Base-by-base conservation (phyloP, 2,329 filamentous ascomycete species). In the Beauveria sp. region DNA sequence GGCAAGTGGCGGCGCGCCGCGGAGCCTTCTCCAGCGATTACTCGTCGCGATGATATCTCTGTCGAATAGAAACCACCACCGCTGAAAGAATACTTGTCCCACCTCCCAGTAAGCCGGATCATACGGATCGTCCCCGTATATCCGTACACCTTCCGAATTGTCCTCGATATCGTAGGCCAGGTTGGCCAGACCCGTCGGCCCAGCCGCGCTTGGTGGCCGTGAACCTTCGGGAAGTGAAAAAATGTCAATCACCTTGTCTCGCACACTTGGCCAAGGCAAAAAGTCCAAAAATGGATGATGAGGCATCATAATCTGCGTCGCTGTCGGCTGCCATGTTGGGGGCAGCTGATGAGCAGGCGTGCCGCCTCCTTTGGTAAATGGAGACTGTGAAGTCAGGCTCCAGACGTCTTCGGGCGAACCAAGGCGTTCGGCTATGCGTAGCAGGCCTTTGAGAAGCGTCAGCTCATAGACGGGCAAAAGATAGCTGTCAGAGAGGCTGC, bases 31-130 rank as follows among this genome's bases (percentile, higher is more conserved):
- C 75, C 77, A 76, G 56, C 74, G 71, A 69, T 86, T 85, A 66
- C 81, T 83, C 58, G 75, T 76, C 50, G 79, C 76, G n/a, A 86
- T 70, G 18, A 85, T 76, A 12, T 74, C 72, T 9, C 74, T 68
- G 66, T 86, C 83, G 67, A 86, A 81, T 42, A 83, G 70, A 70
- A 83, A 86, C 82, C 82, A 86, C 83, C 83, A 86, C 46, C 78
- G 75, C 69, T 80, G 77, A 69, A 85, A 85, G 24, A 85, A 70
- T n/a, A 77, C 67, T 69, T 85, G 81, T 1, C 83, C 82, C 14
- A 86, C 75, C 68, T 86, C 83, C 82, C 83, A 86, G 34, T 73
- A 74, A 26, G 69, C 67, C 6, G 75, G 71, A 54, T 81, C 74
- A 63, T 78, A 81, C 22, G 81, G 78, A 63, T 84, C 79, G 0